Base-by-base conservation (phyloP, 495 filamentous ascomycete species). In the Penicillium maclennaniae region DNA sequence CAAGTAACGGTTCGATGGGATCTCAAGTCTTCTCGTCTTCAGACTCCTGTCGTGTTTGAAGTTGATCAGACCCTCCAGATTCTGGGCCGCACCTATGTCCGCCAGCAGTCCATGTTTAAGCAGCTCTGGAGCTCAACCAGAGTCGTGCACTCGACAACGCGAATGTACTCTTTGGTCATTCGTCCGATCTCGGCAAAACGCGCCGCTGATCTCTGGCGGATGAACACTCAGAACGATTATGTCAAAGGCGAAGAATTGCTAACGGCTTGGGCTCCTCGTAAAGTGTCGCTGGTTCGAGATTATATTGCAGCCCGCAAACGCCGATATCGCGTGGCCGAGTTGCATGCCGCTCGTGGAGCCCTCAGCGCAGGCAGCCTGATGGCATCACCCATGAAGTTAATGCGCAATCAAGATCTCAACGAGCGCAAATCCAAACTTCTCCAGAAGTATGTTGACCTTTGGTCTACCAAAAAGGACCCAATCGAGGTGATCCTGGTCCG, bases 161-260 rank as follows among this genome's bases (percentile, higher is more conserved):
- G 83, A 37, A 86, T 95, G 54, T 99, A 95, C 73, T 88, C 88
- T 8, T 71, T 97, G 36, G 81, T 83, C 25, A 84, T 99, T 66
- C 88, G 87, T 38, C 93, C 93, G 0, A 83, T 88, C 10, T 89
- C 91, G 19, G 89, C 92, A 38, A 96, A 96, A 69, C 83, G 89
- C 25, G 93, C 88, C 0, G 88, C 88, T 7, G 93, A 98, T 61
- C 77, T 98, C 4, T 98, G 93, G 93, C 82, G 93, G 45, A 95
- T 98, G 91, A 92, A 91, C 67, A 97, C 90, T 3, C 84, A 89
- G 43, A 84, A 92, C 56, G 88, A 92, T 63, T 97, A 95, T 60
- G 87, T 97, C 56, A 95, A 95, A 66, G 93, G 93, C 27, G 92
- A 97, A 69, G 93, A 98, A 66, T 77, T 82, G 17, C 76, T 98